These are phyloP conservation scores for Acer yangbiense DNA, from an alignment of 345 rosid genomes.

Conservation along the genomic window DNA sequence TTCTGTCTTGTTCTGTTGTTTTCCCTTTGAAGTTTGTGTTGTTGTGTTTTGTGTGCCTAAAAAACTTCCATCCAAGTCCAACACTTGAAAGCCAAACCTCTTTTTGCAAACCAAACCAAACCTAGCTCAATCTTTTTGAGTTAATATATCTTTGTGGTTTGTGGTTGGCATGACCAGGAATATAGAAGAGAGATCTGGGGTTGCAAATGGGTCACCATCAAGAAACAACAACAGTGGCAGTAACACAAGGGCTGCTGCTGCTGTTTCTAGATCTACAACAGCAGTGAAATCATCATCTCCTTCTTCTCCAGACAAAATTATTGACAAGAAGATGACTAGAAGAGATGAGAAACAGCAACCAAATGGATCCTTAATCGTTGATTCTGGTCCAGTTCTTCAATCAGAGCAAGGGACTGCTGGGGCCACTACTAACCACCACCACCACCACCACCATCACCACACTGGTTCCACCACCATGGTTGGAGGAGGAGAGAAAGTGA, in stretches of 20 bases:
- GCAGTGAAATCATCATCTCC: conserved; percentile 53
- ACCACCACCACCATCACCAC: background rate
- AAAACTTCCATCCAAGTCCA: conserved; percentile 1
- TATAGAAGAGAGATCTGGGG: conserved; percentile 48
- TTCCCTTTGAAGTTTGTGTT: background rate
- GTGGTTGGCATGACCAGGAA: conserved; percentile 51
- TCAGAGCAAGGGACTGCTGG: conserved; percentile 31
- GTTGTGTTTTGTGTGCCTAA: background rate
- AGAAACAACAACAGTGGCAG: conserved; percentile 32
- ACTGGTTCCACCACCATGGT: background rate
- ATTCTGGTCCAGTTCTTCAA: conserved; percentile 18
- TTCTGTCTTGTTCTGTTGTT: background rate
- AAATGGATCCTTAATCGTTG: conserved; percentile 38
- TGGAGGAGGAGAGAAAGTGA: conserved; percentile 25
- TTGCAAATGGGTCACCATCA: conserved; percentile 55
- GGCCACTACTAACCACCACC: background rate
- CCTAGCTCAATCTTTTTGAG: conserved; percentile 11
- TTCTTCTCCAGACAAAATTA: conserved; percentile 44
- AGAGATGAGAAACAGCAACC: conserved; percentile 39
- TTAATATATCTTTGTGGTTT: background rate
- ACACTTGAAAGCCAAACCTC: background rate
- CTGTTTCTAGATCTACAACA: conserved; percentile 50
- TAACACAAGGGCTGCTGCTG: conserved; percentile 29
- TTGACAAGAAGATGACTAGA: conserved; percentile 43
- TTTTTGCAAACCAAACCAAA: conserved; percentile 3